Evolutionary conservation across 2,329 filamentous ascomycete species (phyloP).

Genomic region (Claviceps citrina): DNA sequence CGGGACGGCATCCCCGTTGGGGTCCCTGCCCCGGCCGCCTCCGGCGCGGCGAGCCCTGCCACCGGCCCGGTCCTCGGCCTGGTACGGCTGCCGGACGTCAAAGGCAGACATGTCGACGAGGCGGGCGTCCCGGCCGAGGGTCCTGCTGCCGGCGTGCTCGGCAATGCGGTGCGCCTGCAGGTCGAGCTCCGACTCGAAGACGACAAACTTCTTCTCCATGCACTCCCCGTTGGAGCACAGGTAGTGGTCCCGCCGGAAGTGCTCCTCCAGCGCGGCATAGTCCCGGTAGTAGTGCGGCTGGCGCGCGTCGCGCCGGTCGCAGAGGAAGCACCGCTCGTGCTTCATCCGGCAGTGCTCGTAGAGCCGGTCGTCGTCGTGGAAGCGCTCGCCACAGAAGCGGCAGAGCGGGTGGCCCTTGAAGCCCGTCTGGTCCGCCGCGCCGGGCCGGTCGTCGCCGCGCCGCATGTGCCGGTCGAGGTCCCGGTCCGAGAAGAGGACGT

Average conservation of each 20-base stretch:
- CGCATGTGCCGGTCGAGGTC: conserved; percentile 80
- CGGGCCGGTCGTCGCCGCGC: conserved; percentile 78
- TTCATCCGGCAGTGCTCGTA: conserved; percentile 86
- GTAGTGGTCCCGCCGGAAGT: conserved; percentile 80
- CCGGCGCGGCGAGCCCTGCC: conserved; percentile 28
- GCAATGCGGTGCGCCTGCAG: conserved; percentile 84
- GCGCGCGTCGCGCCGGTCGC: conserved; percentile 54
- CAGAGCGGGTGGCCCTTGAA: conserved; percentile 94
- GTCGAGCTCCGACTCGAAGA: conserved; percentile 90
- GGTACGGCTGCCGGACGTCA: conserved; percentile 60
- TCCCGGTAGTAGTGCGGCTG: conserved; percentile 83
- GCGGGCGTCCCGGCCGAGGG: conserved; percentile 66
- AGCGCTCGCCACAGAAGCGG: conserved; percentile 77
- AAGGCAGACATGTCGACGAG: conserved; percentile 79
- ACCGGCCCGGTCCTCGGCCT: conserved; percentile 31
- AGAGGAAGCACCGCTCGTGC: conserved; percentile 90
- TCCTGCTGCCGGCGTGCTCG: conserved; percentile 78
- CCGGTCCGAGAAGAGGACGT: conserved; percentile 71
- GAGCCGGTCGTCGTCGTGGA: conserved; percentile 91
- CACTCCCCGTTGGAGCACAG: conserved; percentile 75
- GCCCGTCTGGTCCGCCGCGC: conserved; percentile 79
- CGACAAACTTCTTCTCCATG: conserved; percentile 91
- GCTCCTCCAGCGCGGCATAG: conserved; percentile 71
- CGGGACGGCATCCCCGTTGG: conserved; percentile 68
- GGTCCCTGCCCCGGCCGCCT: conserved; percentile 57